Percentiles rank a stretch among this genome's conserved stretches.
phyloP scores from a whole-genome alignment of 257 asterid genomes.

The Solanum appendiculatum region DNA sequence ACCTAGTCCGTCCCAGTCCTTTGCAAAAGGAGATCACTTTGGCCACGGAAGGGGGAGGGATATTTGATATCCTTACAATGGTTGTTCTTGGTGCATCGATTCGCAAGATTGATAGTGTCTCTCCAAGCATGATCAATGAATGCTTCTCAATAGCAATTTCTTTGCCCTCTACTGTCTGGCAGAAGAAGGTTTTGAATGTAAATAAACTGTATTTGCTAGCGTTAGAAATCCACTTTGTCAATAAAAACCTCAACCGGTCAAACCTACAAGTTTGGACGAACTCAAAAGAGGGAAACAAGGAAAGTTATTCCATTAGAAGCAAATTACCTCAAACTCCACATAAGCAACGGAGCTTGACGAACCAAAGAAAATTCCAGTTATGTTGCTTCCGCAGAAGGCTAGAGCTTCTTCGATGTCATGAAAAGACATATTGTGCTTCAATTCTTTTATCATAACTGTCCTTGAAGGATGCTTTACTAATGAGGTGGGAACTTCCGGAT shows the following conservation, averaged over 20 bases:
- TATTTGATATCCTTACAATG: constrained; percentile 26
- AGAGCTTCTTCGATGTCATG: constrained; percentile 33
- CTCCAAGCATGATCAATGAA: constrained; percentile 33
- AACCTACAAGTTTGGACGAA: not conserved
- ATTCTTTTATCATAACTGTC: constrained; percentile 34
- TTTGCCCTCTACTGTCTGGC: constrained; percentile 52
- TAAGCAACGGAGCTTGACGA: constrained; percentile 31
- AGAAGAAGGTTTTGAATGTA: constrained; percentile 1
- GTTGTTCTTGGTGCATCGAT: constrained; percentile 64
- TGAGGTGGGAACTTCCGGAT: constrained; percentile 33
- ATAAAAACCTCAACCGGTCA: not conserved
- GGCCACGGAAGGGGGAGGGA: fast-evolving
- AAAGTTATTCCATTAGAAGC: not conserved
- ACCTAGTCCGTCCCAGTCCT: constrained; percentile 14
- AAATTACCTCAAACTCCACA: constrained; percentile 55
- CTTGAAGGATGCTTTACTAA: constrained; percentile 51
- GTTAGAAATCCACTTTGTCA: not conserved
- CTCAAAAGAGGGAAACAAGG: not conserved
- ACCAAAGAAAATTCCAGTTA: constrained; percentile 45
- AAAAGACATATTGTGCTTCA: constrained; percentile 25
- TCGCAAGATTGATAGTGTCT: constrained; percentile 30
- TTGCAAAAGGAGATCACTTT: constrained; percentile 3
- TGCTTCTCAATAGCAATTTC: constrained; percentile 45
- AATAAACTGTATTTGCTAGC: not conserved
- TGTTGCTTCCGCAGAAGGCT: constrained; percentile 29